These are phyloP conservation scores for Rutstroemia sp. DNA, from an alignment of 2,329 filamentous ascomycete genomes.

Conservation along the genomic window DNA sequence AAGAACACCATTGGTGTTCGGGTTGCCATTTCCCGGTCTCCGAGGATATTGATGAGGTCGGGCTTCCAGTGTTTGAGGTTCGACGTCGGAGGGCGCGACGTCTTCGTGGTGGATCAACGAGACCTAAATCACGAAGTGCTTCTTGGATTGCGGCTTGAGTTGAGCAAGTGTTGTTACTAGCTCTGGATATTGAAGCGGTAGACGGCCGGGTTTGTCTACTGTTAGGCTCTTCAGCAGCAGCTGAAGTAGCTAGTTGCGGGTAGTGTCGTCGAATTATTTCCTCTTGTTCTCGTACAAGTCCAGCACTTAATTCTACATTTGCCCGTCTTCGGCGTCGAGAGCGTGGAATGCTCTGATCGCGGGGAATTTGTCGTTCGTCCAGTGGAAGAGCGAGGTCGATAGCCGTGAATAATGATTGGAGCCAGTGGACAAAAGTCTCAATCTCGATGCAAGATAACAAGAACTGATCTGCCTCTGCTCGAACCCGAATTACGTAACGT, in stretches of 20 bases:
- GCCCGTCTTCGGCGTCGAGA: conserved; percentile 19
- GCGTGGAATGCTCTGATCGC: conserved; percentile 52
- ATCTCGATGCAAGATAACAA: conserved; percentile 59
- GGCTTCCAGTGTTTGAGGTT: not conserved
- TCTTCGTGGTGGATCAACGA: not conserved
- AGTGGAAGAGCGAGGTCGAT: conserved; percentile 65
- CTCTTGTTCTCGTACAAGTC: conserved; percentile 18
- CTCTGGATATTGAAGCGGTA: not conserved
- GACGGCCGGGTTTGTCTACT: not conserved
- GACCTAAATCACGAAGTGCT: conserved; percentile 2
- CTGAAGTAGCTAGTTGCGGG: conserved; percentile 11
- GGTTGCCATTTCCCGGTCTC: conserved; percentile 47
- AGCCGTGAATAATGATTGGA: conserved; percentile 62
- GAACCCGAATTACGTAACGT: conserved; percentile 61
- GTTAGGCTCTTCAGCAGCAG: not conserved
- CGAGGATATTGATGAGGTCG: conserved; percentile 21
- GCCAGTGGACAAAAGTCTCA: conserved; percentile 59
- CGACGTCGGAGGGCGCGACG: not conserved
- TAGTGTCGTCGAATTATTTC: conserved; percentile 21
- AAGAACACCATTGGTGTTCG: conserved; percentile 45
- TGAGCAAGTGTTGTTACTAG: not conserved
- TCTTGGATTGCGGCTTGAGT: not conserved
- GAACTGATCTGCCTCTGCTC: conserved; percentile 68
- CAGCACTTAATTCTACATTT: conserved; percentile 9
- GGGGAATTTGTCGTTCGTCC: conserved; percentile 60